These are phyloP conservation scores for Fraxinus cuspidata DNA, from an alignment of 257 asterid genomes.

Conservation along the genomic window DNA sequence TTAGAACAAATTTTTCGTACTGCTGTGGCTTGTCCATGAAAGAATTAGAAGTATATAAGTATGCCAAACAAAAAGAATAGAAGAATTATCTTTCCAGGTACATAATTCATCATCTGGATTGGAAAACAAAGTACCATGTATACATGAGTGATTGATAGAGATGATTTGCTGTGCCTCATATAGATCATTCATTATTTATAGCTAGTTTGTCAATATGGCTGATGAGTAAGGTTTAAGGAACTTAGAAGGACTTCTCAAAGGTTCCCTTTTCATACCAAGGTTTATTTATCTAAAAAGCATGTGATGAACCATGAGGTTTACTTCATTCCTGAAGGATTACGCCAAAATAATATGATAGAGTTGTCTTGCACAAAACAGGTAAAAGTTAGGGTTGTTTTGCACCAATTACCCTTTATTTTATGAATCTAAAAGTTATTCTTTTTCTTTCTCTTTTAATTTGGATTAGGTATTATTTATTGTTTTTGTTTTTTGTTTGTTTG, in stretches of 20 bases:
- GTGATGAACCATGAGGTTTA: background rate
- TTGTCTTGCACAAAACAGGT: too few relatives aligned
- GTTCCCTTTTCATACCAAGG: background rate
- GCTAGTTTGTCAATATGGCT: background rate
- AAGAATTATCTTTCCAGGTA: background rate
- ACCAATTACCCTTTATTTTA: too few relatives aligned
- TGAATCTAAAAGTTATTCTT: too few relatives aligned
- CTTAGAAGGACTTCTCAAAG: background rate
- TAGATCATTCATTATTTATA: background rate
- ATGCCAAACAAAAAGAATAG: background rate
- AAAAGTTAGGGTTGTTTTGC: too few relatives aligned
- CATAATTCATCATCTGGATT: background rate
- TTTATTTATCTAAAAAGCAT: background rate
- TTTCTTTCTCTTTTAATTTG: too few relatives aligned
- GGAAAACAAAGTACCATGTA: background rate
- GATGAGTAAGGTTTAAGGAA: background rate
- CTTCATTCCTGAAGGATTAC: background rate
- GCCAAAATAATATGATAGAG: too few relatives aligned
- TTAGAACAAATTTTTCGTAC: background rate
- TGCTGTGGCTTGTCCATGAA: background rate
- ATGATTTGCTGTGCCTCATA: background rate
- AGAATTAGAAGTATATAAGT: background rate
- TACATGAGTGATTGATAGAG: background rate
- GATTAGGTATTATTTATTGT: too few relatives aligned
- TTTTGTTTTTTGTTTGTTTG: too few relatives aligned